phyloP scores from a whole-genome alignment of 306 rosid species.

The Gastrolobium bilobum region DNA sequence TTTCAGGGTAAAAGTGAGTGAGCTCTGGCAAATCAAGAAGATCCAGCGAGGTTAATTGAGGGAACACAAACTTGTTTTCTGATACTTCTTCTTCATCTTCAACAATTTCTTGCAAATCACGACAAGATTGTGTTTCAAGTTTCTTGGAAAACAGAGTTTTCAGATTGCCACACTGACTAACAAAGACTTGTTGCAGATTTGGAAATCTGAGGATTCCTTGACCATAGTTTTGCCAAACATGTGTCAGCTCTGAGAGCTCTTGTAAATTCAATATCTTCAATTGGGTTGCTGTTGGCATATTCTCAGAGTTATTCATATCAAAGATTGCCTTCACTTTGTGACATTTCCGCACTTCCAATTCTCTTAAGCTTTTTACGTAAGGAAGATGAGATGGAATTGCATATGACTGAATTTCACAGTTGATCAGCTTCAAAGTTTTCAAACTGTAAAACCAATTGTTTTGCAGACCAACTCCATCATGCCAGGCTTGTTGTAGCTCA shows the following conservation, averaged over 20 bases:
- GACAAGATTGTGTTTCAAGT: neutral
- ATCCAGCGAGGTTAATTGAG: neutral
- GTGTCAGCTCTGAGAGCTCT: neutral
- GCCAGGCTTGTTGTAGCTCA: neutral
- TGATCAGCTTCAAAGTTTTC: neutral
- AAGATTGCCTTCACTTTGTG: neutral
- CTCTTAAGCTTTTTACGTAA: slow-evolving; percentile 15
- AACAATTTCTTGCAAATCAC: neutral
- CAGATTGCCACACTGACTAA: neutral
- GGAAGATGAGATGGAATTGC: slow-evolving; percentile 36
- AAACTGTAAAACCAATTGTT: slow-evolving; percentile 15
- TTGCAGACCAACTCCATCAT: neutral
- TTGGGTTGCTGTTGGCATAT: neutral
- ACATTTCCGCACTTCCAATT: slow-evolving; percentile 3
- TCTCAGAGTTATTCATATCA: neutral
- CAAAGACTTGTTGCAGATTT: neutral
- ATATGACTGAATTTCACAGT: neutral
- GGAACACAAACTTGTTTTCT: slow-evolving; percentile 14
- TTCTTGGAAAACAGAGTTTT: neutral
- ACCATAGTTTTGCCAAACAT: slow-evolving; percentile 13
- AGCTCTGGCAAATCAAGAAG: neutral
- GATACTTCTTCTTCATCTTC: neutral
- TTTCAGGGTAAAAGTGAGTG: slow-evolving; percentile 8
- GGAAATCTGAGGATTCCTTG: slow-evolving; percentile 6
- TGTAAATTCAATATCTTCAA: slow-evolving; percentile 17